Base-by-base conservation (phyloP, 2,329 filamentous ascomycete genomes). In the Colletotrichum endophyticum region DNA sequence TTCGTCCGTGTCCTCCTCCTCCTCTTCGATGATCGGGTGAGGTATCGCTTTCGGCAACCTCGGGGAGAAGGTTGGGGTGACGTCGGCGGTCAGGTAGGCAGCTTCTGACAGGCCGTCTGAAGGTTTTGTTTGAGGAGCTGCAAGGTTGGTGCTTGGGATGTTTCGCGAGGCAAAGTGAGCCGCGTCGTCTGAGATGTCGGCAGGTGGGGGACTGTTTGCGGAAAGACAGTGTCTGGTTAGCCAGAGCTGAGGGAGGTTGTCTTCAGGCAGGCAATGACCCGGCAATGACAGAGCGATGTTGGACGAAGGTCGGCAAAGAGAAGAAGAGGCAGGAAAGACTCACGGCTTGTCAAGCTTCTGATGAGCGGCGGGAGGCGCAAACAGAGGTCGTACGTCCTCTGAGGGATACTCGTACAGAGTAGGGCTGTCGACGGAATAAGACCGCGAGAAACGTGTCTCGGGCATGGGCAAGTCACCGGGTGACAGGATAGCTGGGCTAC, bases 351-450 rank as follows among this genome's bases (percentile, higher is more conserved):
- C 57, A 63, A 67, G 57, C 62, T 70, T 76, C 71, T 75, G 75
- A 22, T 75, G 72, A 27, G 75, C 72, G 32, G 75, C 72, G 9
- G 75, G 75, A 7, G 75, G 72, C 30, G 75, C 75, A 39, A 77
- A 75, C n/a, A 73, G 77, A 68, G 74, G 70, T 28, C 70, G 70
- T 28, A 77, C 76, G 70, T 69, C 67, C 5, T 77, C 78, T 11
- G 59, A 34, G 67, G 89, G 88, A 80, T 91, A 92, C 80, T 92
- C 90, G 88, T 93, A 92, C 66, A 93, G 84, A 36, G 90, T 92
- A 77, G 91, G 91, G 81, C 91, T 92, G 82, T 93, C 91, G 71
- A 92, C 82, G 16, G 90, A 89, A 79, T 84, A 89, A 36, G 89
- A 88, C 77, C 91, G 87, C n/a, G 87, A 86, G 81, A 90, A 91